Conservation (phyloP, 2,329 filamentous ascomycete species). For the Orbilia blumenaviensis region DNA sequence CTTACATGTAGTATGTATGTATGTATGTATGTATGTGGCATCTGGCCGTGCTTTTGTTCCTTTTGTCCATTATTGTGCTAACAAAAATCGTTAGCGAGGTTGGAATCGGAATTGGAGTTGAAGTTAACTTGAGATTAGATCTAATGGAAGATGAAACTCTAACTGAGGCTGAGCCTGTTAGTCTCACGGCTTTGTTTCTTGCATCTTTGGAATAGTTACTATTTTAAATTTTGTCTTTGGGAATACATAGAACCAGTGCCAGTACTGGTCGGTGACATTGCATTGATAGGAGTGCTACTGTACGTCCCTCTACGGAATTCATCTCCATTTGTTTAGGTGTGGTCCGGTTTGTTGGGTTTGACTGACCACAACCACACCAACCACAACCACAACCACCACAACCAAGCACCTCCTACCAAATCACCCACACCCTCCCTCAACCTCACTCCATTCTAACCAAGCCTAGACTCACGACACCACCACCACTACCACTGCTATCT, state of each 20-base stretch:
- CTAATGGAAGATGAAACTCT: no score
- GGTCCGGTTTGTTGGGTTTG: neutral
- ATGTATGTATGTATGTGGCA: no score
- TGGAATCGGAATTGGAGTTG: neutral
- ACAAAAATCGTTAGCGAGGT: neutral
- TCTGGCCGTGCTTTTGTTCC: constrained; percentile 11
- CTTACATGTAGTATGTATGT: no score
- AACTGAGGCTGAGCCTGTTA: no score
- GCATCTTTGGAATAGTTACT: no score
- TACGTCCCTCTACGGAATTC: no score
- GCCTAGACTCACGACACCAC: neutral
- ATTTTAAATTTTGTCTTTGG: no score
- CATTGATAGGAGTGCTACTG: no score
- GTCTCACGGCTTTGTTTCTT: no score
- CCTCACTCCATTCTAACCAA: neutral
- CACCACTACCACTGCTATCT: neutral
- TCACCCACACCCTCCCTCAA: neutral
- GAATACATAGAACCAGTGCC: no score
- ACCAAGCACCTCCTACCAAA: neutral
- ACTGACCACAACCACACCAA: neutral
- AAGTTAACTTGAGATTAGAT: no score
- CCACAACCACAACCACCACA: neutral
- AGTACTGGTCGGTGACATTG: no score
- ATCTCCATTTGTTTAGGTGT: neutral
- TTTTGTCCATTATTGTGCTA: constrained; percentile 8